Base-by-base conservation (phyloP, 2,329 filamentous ascomycete species). In the Aspergillus ruber region DNA sequence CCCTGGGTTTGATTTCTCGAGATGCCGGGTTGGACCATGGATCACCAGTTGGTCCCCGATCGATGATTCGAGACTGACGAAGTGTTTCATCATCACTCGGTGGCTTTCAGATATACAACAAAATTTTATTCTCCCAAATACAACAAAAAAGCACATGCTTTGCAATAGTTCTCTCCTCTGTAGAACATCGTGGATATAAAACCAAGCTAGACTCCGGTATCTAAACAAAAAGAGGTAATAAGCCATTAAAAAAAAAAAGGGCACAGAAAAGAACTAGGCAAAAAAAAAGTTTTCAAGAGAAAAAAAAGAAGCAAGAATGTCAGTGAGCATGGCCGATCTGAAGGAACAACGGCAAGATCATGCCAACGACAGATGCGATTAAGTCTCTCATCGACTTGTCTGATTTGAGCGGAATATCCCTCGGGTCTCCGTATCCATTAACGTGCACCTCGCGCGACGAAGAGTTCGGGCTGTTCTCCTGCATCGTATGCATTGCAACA, bases 401-500 rank as follows among this genome's bases (percentile, higher is more conserved):
- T 4, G 65, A 56, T 50, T 63, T 62, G 17, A 50, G 47, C 10
- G 56, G 56, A 3, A 61, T 49, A 20, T 70, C 69, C 41, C 70
- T 62, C 17, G 65, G 54, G 44, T 74, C 70, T 17, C 64, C 58
- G 48, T 72, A 73, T 41, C 72, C 71, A 50, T 73, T 74, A n/a
- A 55, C 54, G 43, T 64, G 59, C 13, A 60, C 47, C 32, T 70
- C 64, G 9, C 64, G 65, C 10, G 62, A 52, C 5, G 56, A 45
- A 4, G 59, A 58, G 27, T 58, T 61, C 17, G 64, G 58, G n/a
- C 64, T 64, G 45, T 70, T 72, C 61, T 95, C 90, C 64, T 94
- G 88, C 89, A 97, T 95, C 1, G 90, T 90, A 64, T 98, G 93
- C 90, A 97, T 96, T 1, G 93, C 93, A 39, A 98, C 93, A 62